phyloP scores from a whole-genome alignment of 2,329 filamentous ascomycete genomes.

The Chaetomiaceae sp. region DNA sequence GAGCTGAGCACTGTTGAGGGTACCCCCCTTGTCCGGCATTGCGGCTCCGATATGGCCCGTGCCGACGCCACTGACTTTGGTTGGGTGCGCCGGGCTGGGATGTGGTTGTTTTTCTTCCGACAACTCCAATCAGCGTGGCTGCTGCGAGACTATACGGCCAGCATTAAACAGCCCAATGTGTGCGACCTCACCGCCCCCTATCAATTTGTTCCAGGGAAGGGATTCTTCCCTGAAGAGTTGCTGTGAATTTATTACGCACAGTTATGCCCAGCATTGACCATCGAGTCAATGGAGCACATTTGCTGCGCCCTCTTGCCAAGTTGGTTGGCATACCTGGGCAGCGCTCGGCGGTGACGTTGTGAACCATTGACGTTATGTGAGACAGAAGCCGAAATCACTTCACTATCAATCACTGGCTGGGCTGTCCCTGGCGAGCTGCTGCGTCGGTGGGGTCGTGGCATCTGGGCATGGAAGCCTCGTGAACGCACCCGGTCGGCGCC shows the following conservation, averaged over 20 bases:
- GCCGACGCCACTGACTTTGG: slow-evolving; percentile 7
- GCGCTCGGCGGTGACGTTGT: neutral
- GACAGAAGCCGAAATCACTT: too few species aligned
- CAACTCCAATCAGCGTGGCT: neutral
- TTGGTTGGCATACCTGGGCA: neutral
- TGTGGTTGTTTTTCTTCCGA: neutral
- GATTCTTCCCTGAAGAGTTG: too few species aligned
- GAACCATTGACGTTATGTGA: too few species aligned
- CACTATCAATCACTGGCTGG: too few species aligned
- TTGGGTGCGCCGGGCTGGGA: slow-evolving; percentile 4
- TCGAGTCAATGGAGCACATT: neutral
- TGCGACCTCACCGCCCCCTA: slow-evolving; percentile 7
- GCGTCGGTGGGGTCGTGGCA: too few species aligned
- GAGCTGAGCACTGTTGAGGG: too few species aligned
- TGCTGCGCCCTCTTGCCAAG: neutral
- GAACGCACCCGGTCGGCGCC: neutral
- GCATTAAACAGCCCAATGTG: neutral
- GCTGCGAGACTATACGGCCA: neutral
- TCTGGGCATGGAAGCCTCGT: too few species aligned
- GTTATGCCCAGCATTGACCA: too few species aligned
- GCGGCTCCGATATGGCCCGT: slow-evolving; percentile 2
- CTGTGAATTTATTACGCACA: too few species aligned
- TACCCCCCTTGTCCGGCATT: neutral
- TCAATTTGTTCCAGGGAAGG: too few species aligned
- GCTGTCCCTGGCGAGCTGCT: too few species aligned